Conservation (phyloP, 208 protist species). For the Trypanosoma grayi region DNA sequence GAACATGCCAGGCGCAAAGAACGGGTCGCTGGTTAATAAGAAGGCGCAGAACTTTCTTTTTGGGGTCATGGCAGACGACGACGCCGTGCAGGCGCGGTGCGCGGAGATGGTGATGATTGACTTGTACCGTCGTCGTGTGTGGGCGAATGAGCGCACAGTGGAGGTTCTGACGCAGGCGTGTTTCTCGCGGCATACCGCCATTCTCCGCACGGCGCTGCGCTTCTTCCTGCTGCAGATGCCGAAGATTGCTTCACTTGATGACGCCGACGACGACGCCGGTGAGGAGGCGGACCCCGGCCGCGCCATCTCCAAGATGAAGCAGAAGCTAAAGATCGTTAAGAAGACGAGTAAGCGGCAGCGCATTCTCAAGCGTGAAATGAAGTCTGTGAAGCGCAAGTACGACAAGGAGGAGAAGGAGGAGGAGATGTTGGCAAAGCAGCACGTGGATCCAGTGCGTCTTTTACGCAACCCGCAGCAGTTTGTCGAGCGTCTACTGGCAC, state of each 20-base stretch:
- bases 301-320: constrained; percentile 86
- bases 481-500: constrained; percentile 92
- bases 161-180: constrained; percentile 95
- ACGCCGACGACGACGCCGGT: constrained; percentile 67
- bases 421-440: constrained; percentile 75
- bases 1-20: constrained; percentile 86
- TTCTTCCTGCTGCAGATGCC: constrained; percentile 95
- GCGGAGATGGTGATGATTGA: constrained; percentile 97
- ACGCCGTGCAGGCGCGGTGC: constrained; percentile 91
- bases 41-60: constrained; percentile 96
- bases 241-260: constrained; percentile 74
- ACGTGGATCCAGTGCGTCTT: constrained; percentile 93
- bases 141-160: constrained; percentile 92
- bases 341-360: constrained; percentile 88
- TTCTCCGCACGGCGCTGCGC: constrained; percentile 92
- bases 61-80: constrained; percentile 92
- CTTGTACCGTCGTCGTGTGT: constrained; percentile 96
- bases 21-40: constrained; percentile 91
- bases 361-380: constrained; percentile 81
- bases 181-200: constrained; percentile 91
- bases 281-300: constrained; percentile 72
- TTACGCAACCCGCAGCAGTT: constrained; percentile 96
- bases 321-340: constrained; percentile 92
- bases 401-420: constrained; percentile 81
- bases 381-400: constrained; percentile 72